phyloP scores from a whole-genome alignment of 768 basidiomycete genomes.

The Coprinopsis sp. region DNA sequence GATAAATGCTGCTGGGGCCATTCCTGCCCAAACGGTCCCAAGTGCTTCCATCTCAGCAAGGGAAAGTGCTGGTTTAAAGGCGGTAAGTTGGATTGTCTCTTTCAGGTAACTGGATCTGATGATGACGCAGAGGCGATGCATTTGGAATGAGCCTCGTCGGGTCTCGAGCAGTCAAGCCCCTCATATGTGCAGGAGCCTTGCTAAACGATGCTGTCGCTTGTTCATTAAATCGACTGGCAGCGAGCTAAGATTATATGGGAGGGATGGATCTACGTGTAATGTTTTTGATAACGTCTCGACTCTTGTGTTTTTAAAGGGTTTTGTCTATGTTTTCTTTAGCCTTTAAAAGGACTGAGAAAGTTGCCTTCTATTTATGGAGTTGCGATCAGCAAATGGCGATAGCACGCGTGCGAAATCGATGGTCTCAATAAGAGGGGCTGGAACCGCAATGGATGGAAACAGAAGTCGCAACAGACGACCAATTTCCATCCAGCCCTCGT shows the following conservation, averaged over 20 bases:
- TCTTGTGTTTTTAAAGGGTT: not conserved
- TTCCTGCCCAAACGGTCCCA: constrained; percentile 72
- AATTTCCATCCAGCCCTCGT: not conserved
- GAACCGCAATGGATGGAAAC: no score
- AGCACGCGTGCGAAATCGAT: constrained; percentile 73
- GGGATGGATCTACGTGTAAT: no score
- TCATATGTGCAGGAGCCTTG: no score
- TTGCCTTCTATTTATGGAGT: not conserved
- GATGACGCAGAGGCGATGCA: constrained; percentile 39
- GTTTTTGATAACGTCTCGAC: not conserved
- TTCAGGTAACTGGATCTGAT: not conserved
- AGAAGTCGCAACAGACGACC: no score
- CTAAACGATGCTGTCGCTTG: no score
- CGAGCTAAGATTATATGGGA: no score
- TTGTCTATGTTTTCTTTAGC: not conserved
- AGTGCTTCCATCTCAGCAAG: constrained; percentile 66
- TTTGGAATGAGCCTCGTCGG: constrained; percentile 20
- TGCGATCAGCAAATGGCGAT: constrained; percentile 40
- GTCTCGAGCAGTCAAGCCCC: no score
- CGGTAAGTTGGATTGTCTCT: constrained; percentile 28
- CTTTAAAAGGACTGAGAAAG: not conserved
- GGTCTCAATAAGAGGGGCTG: not conserved
- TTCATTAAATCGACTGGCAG: no score
- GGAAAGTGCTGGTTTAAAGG: constrained; percentile 91
- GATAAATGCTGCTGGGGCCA: constrained; percentile 82